phyloP scores from a whole-genome alignment of 306 rosid genomes.

The Medicago truncatula region MtrunA17r5.0-ANR NC_053045.1:42380001-42380500 shows the following conservation, averaged over 20 bases:
- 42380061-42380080: slow-evolving; percentile 97
- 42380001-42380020: slow-evolving; percentile 74
- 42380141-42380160: slow-evolving; percentile 32
- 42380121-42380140: slow-evolving; percentile 36
- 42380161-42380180: slow-evolving; percentile 1
- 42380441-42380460: slow-evolving; percentile 20
- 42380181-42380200: slow-evolving; percentile 13
- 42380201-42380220: slow-evolving; percentile 21
- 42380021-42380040: slow-evolving; percentile 94
- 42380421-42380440: slow-evolving; percentile 12
- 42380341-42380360: slow-evolving; percentile 25
- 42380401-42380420: neutral
- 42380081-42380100: slow-evolving; percentile 86
- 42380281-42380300: slow-evolving; percentile 13
- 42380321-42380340: slow-evolving; percentile 29
- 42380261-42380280: slow-evolving; percentile 2
- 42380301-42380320: slow-evolving; percentile 19
- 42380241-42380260: slow-evolving; percentile 1
- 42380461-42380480: slow-evolving; percentile 8
- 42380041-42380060: slow-evolving; percentile 90
- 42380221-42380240: neutral
- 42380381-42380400: slow-evolving; percentile 23
- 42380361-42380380: slow-evolving; percentile 29
- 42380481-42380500: neutral
- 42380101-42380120: slow-evolving; percentile 87